phyloP scores from a whole-genome alignment of 352 stramenopile species.

The Discostella stelligera region DNA sequence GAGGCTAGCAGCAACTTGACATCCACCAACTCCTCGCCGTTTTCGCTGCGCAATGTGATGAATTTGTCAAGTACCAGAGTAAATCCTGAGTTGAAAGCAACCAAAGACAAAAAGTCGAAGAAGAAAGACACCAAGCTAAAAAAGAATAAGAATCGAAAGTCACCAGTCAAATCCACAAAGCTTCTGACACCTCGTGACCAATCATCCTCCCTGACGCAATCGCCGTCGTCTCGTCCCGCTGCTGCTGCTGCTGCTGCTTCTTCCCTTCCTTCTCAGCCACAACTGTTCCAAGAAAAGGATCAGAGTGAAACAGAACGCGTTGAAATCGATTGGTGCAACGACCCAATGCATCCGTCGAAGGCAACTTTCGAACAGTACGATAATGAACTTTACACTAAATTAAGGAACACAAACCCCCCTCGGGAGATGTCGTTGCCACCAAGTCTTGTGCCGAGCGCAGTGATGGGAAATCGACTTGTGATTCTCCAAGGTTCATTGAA shows the following conservation, averaged over 20 bases:
- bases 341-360: constrained; percentile 14
- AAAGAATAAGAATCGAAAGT: too few species aligned
- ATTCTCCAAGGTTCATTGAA: constrained; percentile 6
- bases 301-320: not conserved
- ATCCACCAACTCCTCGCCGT: not conserved
- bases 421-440: not conserved
- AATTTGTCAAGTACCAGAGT: not conserved
- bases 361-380: constrained; percentile 12
- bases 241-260: not conserved
- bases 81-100: too few species aligned
- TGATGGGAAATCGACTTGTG: constrained; percentile 5
- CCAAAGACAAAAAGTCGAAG: too few species aligned
- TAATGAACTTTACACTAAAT: constrained; percentile 10
- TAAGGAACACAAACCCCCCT: not conserved
- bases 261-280: not conserved
- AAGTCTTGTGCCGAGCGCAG: constrained; percentile 3
- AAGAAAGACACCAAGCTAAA: too few species aligned
- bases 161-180: too few species aligned
- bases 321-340: not conserved
- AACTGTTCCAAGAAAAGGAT: not conserved
- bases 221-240: too few species aligned
- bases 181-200: too few species aligned
- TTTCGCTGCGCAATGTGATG: not conserved
- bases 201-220: too few species aligned
- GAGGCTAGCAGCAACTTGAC: not conserved